These are phyloP conservation scores for Fusarium begoniae DNA, from an alignment of 2,329 filamentous ascomycete genomes.

Conservation along the genomic window DNA sequence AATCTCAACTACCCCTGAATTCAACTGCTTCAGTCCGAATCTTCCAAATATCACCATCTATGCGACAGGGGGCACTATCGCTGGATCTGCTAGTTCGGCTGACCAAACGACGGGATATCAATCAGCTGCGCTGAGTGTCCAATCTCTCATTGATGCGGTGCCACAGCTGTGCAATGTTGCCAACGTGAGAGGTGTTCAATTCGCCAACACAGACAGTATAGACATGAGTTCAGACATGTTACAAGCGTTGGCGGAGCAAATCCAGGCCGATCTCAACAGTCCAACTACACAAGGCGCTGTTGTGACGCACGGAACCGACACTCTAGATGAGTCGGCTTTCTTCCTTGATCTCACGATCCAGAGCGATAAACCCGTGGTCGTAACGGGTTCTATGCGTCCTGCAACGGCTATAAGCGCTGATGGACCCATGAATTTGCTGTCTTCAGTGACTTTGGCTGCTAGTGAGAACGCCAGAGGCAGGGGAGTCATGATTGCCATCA, in stretches of 20 bases:
- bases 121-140: slow-evolving; percentile 56
- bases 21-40: slow-evolving; percentile 39
- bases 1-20: slow-evolving; percentile 22
- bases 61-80: slow-evolving; percentile 68
- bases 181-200: slow-evolving; percentile 63
- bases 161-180: slow-evolving; percentile 63
- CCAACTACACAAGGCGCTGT: slow-evolving; percentile 60
- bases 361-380: slow-evolving; percentile 66
- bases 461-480: slow-evolving; percentile 56
- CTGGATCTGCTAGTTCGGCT: slow-evolving; percentile 58
- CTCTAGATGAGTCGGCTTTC: slow-evolving; percentile 70
- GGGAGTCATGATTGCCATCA: slow-evolving; percentile 68
- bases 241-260: slow-evolving; percentile 57
- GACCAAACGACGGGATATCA: slow-evolving; percentile 57
- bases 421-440: slow-evolving; percentile 69
- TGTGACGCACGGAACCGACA: slow-evolving; percentile 73
- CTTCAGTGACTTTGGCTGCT: slow-evolving; percentile 66
- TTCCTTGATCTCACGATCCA: slow-evolving; percentile 68
- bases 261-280: slow-evolving; percentile 58
- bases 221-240: slow-evolving; percentile 60
- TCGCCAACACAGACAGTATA: slow-evolving; percentile 58
- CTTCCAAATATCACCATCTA: slow-evolving; percentile 67
- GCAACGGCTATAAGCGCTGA: slow-evolving; percentile 70
- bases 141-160: slow-evolving; percentile 62
- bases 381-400: slow-evolving; percentile 71